These are phyloP conservation scores for Eucalyptus sideroxylon DNA, from an alignment of 345 rosid species.

Conservation along the genomic window DNA sequence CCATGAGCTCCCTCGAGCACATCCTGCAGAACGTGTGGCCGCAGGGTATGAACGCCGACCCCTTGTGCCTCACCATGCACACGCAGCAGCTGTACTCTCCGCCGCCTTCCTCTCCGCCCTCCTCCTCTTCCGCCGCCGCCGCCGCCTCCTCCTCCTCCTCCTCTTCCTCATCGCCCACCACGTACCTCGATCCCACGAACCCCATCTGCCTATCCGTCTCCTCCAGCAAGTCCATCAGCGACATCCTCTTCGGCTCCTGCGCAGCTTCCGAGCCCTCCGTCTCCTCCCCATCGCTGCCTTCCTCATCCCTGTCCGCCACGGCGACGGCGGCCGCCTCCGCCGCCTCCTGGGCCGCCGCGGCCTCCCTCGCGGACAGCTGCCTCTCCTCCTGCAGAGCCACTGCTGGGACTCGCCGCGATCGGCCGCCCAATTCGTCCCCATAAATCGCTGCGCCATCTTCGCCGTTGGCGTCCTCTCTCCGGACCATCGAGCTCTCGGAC, in stretches of 20 bases:
- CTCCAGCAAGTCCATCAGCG: conserved; percentile 78
- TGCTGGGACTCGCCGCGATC: conserved; percentile 6
- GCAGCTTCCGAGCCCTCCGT: neutral
- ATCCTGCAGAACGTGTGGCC: conserved; percentile 87
- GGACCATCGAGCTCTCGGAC: neutral
- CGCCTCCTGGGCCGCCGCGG: conserved; percentile 18
- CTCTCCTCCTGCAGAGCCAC: conserved; percentile 42
- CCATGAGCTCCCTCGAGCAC: conserved; percentile 86
- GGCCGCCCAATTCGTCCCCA: neutral
- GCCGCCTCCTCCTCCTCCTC: conserved; percentile 24
- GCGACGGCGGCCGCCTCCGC: conserved; percentile 9
- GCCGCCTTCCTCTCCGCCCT: conserved; percentile 25
- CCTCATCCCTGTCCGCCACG: neutral
- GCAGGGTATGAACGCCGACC: conserved; percentile 69
- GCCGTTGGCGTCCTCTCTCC: conserved; percentile 11
- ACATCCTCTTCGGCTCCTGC: conserved; percentile 50
- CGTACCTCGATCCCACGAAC: conserved; percentile 49
- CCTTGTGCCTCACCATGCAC: conserved; percentile 74
- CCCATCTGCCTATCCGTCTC: conserved; percentile 82
- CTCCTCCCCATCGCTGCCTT: neutral
- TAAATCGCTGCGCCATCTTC: neutral
- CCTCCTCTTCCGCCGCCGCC: neutral
- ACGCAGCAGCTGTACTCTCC: conserved; percentile 59
- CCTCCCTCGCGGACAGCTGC: conserved; percentile 72
- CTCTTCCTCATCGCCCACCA: conserved; percentile 18